Base-by-base conservation (phyloP, 192 early-diverging fungal genomes). In the Backusella circina region DNA sequence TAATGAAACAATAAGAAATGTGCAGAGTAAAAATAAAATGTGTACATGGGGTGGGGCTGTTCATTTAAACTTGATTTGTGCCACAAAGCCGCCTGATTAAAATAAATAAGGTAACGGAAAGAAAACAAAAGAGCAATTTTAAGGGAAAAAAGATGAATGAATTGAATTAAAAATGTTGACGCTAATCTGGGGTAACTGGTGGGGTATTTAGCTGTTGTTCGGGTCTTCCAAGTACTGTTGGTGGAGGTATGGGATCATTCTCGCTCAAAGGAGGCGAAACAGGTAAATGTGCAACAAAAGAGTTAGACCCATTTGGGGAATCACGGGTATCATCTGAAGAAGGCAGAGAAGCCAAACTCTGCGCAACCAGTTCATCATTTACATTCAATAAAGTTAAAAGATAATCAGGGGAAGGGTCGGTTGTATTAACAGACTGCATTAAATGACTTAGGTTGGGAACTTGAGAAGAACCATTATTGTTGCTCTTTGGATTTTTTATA, bases 191-290 rank as follows among this genome's bases (percentile, higher is more conserved):
- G 21, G 67, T 68, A 13, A 38, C 12, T 8, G 67, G 67, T 23
- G 67, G 67, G 12, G 67, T 68, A 38, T 38, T 13, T 28, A 28
- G 26, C 54, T 61, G 54, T 28, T 61, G 54, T 26, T 61, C 54
- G 23, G 23, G 12, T 84, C 88, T 5, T 50, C 70, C 67, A 71
- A 87, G 68, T 81, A 86, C 77, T 84, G 88, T 50, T 75, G 76
- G 69, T 88, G 88, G 23, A 87, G 74, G n/a, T 85, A 87, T 69
- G 86, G 84, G 67, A 90, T 90, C 87, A 71, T 90, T 87, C 38
- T 82, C 76, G 65, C 80, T 86, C 21, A 84, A 82, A 12, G 86
- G 85, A 28, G 87, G 84, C 30, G 67, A 68, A 37, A 36, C 32
- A n/a, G 67, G 67, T 21, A 68, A 36, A 23, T 36, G 54, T 61